Conservation (phyloP, 139 green algal species). For the Mychonastes homosphaera region DNA sequence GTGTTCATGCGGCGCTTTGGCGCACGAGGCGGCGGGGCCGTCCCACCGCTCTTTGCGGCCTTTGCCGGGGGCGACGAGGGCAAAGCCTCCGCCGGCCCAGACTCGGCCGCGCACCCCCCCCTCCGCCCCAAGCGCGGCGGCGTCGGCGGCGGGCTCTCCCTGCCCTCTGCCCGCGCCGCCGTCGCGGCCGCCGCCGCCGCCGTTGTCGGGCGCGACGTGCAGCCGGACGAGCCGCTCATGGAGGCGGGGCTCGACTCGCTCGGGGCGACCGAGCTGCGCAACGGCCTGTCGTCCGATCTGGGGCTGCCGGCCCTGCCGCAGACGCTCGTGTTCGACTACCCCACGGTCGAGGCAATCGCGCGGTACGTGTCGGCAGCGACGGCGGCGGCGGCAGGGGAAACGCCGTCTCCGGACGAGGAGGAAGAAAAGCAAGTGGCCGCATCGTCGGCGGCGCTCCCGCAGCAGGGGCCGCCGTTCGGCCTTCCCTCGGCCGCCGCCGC, state of each 20-base stretch:
- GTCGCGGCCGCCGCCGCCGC: conserved; percentile 22
- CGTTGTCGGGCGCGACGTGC: conserved; percentile 32
- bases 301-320: conserved; percentile 59
- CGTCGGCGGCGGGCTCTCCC: background rate
- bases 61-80: conserved; percentile 6
- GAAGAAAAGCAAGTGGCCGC: conserved; percentile 1
- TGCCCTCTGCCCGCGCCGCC: background rate
- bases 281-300: conserved; percentile 47
- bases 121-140: background rate
- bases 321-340: conserved; percentile 75
- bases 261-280: conserved; percentile 66
- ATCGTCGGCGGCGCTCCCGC: background rate
- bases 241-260: conserved; percentile 62
- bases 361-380: conserved; percentile 2
- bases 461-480: background rate
- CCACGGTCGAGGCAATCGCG: conserved; percentile 32
- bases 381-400: background rate
- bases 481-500: background rate
- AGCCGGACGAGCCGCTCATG: conserved; percentile 44
- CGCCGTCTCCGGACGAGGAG: background rate
- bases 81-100: background rate
- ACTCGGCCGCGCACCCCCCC: too few relatives aligned
- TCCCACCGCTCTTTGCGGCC: conserved; percentile 20
- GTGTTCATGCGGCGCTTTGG: conserved; percentile 41
- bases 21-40: too few relatives aligned